Evolutionary conservation across 2,329 filamentous ascomycete genomes (phyloP), one percentile per base, ranked within the genome.

Genomic region (Aspergillus sp.): DNA sequence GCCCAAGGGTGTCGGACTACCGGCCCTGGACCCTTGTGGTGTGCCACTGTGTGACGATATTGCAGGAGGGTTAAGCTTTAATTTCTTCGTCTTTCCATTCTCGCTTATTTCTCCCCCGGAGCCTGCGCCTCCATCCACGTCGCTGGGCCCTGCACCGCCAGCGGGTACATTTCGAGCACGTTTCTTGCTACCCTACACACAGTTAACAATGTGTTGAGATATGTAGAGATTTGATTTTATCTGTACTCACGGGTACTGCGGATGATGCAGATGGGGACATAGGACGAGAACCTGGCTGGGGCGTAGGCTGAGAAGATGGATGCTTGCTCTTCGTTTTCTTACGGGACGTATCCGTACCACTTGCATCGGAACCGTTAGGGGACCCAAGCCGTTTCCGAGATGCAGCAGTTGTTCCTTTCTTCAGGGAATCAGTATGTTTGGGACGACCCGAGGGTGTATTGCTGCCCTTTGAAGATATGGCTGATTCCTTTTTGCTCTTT

Each of bases 321-420:
- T 81, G 77, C 62, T 85, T 86, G 70, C 85, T 87, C 61, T 86
- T 81, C 62, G 78, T 80, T 71, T 88, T 88, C 69, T 93, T 90
- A 52, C 86, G 85, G 26, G 83, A 81, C 1, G 88, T 91, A 64
- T 97, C 91, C 55, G 90, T 94, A 42, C 89, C 91, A 62, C 89
- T 95, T 7, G 89, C 89, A 62, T 97, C 91, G 2, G 90, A 96
- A 29, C 87, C 76, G 51, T 90, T 86, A 3, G 90, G 89, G 11
- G 90, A 95, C 12, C 90, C 89, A 29, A 88, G 79, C 28, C 91
- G 83, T 71, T 96, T 96, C 41, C 91, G 78, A 29, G 75, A 76
- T 59, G 81, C 81, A 5, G 69, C 59, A 8, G 73, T 65, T 29
- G 78, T 60, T 4, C 62, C 59, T 50, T 76, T 77, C 57, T 78